Evolutionary conservation across 305 asterid genomes (phyloP), one percentile per base, ranked within the genome.

Genomic region (Fraxinus xanthoxyloides): DNA sequence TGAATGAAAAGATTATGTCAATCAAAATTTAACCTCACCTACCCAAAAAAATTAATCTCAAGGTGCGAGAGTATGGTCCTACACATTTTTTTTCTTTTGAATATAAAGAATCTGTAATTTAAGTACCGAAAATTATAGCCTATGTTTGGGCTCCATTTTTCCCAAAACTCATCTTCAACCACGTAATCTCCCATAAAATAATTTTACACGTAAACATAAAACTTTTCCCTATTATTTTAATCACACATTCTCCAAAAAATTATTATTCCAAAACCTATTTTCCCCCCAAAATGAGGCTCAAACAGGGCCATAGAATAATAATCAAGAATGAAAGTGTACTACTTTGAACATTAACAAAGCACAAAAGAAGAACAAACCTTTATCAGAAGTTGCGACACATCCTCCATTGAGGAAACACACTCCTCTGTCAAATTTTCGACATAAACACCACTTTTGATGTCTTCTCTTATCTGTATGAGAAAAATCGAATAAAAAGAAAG

Each of bases 391-490:
- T 94, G 93, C 19, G 91, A 92, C 35, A 93, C 97, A 77, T 97
- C 98, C 89, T 90, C 91, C 94, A 92, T 97, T 48, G 97, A 91
- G 56, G 92, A 88, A 43, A 93, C 98, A 89, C 92, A 88, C 85
- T 93, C 97, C 89, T 97, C 99, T 36, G 97, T 90, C 85, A 97
- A 88, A 89, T 94, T 92, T 75, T 97, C 99, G 21, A 97, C 98
- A 88, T 97, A 97, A 26, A 97, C 94, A 86, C 99, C 98, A 80
- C 91, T 89, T 85, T 89, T 93, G 24, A 92, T 97, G 85, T 97
- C 99, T 88, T 97, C 99, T 77, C 99, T 88, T 17, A 97, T 90
- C 99, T 96, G 89, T 78, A 87, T 30, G 72, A 76, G 85, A 46
- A 59, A 77, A 84, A 81, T 19, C 54, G 13, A 67, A 78, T 70